Conservation (phyloP, 1,284 basidiomycete species). For the Wolfiporia cocos region DNA sequence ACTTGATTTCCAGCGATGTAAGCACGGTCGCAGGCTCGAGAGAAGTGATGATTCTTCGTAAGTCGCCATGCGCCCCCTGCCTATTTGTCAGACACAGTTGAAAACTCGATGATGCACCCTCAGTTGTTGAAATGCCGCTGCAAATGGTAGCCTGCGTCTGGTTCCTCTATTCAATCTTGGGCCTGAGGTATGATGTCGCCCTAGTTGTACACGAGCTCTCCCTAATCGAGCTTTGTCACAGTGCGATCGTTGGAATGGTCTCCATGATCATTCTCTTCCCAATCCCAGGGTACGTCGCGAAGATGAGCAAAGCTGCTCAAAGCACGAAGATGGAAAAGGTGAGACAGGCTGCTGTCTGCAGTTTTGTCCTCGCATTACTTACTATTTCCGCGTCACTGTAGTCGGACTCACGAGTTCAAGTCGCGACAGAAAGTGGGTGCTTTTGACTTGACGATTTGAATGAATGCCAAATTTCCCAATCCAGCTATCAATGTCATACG, state of each 20-base stretch:
- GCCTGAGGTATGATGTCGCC: slow-evolving; percentile 31
- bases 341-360: neutral
- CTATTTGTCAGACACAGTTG: slow-evolving; percentile 10
- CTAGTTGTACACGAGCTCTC: neutral
- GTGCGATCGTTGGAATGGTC: slow-evolving; percentile 44
- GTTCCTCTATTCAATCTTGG: slow-evolving; percentile 40
- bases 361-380: neutral
- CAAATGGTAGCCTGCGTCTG: slow-evolving; percentile 26
- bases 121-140: slow-evolving; percentile 27
- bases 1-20: too few relatives aligned
- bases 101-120: too few relatives aligned
- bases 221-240: slow-evolving; percentile 2
- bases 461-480: neutral
- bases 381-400: too few relatives aligned
- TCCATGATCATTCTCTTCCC: slow-evolving; percentile 47
- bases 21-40: too few relatives aligned
- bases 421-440: slow-evolving; percentile 12
- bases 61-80: neutral
- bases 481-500: slow-evolving; percentile 29
- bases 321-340: slow-evolving; percentile 25
- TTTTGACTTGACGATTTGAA: neutral
- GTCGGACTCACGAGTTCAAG: slow-evolving; percentile 41
- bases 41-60: too few relatives aligned
- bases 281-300: slow-evolving; percentile 34
- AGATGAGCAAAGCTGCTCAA: slow-evolving; percentile 23